Base-by-base conservation (phyloP, 2,329 filamentous ascomycete species). In the Diaporthe australafricana region DNA sequence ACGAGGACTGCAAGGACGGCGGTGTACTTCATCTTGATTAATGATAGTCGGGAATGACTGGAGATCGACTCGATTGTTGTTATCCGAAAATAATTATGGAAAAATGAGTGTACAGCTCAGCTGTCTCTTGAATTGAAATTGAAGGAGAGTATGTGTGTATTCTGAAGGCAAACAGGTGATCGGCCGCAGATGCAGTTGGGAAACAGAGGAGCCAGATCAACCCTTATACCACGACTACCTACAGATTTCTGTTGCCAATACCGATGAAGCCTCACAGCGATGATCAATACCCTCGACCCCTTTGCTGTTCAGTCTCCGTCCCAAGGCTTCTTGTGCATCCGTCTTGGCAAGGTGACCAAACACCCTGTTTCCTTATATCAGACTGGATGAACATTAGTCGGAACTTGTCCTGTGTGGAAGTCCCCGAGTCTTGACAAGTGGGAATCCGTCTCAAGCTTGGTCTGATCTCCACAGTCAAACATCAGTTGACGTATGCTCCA, bases 381-480 rank as follows among this genome's bases (percentile, higher is more conserved):
- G 42, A 63, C 40, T 63, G 40, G 40, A 47, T 8, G 40, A 63
- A 47, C 40, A 63, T 63, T 63, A 63, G 57, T 47, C 40, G 57
- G 40, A 27, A 35, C 20, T 40, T 35, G 57, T 63, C 57, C 57
- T 35, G 17, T 48, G 57, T 35, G 40, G 40, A 22, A 22, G 45
- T 17, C 40, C 20, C 27, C 25, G 40, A 47, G 57, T 20, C 40
- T 48, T 32, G 42, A 48, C 40, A 48, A 35, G 57, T 47, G 40
- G 57, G 42, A 63, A 48, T 48, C 57, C 57, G 57, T 63, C 57
- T 63, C 57, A 63, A 63, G 57, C 40, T 47, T 22, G 42, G 57
- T 63, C 57, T 63, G 57, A 63, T 63, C 57, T 63, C 57, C 57
- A 47, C 40, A 63, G 22, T 63, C 57, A 63, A 63, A 63, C 57